Conservation (phyloP, 139 green algal genomes). For the Volvox africanus region DNA sequence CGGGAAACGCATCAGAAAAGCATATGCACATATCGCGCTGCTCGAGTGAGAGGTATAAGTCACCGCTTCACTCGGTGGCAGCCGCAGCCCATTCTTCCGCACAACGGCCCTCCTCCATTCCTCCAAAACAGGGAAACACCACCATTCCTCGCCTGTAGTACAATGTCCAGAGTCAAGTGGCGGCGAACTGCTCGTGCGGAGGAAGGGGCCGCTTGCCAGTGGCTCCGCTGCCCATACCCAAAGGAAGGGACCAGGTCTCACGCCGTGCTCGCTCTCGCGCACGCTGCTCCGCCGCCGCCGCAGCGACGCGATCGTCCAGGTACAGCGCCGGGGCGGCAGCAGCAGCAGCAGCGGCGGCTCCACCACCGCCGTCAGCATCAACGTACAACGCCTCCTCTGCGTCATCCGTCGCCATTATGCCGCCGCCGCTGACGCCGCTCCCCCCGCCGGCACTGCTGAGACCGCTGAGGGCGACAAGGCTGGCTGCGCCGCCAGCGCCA, state of each 20-base stretch:
- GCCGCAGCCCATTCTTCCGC: no score
- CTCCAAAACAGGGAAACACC: no score
- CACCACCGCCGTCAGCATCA: neutral
- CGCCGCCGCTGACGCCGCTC: neutral
- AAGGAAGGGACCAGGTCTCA: conserved; percentile 43
- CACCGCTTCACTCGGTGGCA: no score
- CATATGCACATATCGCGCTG: no score
- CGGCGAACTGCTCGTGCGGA: neutral
- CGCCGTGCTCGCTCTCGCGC: conserved; percentile 29
- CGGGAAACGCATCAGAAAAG: no score
- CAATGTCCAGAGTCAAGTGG: no score
- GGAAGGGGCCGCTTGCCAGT: conserved; percentile 16
- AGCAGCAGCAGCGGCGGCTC: neutral
- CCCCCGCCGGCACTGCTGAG: neutral
- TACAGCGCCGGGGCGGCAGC: neutral
- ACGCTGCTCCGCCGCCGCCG: conserved; percentile 39
- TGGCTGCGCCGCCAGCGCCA: neutral
- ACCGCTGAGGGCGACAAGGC: neutral
- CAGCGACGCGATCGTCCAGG: neutral
- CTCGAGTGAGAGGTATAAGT: no score
- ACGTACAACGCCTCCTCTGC: neutral
- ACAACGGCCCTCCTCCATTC: no score
- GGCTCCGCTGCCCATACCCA: conserved; percentile 39
- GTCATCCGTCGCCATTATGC: neutral
- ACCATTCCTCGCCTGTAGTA: no score